Base-by-base conservation (phyloP, 2,329 filamentous ascomycete species). In the Stagonosporopsis tanaceti region DNA sequence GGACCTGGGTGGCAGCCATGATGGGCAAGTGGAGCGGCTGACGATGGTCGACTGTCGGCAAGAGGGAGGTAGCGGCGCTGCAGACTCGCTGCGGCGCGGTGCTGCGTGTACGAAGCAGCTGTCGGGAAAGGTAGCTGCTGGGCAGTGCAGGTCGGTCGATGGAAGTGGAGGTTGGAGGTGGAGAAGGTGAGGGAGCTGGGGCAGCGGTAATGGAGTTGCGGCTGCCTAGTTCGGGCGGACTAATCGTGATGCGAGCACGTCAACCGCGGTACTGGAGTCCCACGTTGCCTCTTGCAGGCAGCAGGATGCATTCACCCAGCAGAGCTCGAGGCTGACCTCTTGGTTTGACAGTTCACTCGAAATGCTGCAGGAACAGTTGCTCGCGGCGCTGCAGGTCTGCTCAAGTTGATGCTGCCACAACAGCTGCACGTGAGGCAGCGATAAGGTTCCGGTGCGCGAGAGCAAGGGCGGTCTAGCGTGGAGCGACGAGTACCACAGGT, bases 1-100 rank as follows among this genome's bases (percentile, higher is more conserved):
- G 77, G 54, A 78, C 72, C 60, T 77, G 76, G 64, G 79, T 72
- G 51, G 78, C 72, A 58, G 78, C 74, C 73, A 79, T 77, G 68
- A 61, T 65, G 61, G 65, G 62, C 61, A 59, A 35, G 41, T 44
- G 44, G 51, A 47, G 39, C 46, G 51, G 47, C 47, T 47, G 50
- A 51, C 37, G 32, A 45, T 27, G 20, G 38, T 47, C 25, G 47
- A 40, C 15, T 17, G 22, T 45, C 25, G 56, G 40, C 27, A 47
- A 42, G 24, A 34, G 37, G 20, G 24, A 17, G 34, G 47, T 38
- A 50, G n/a, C 38, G 57, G 47, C 52, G 57, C 51, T 52, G 52
- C 57, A 59, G 52, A 55, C 57, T 59, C 44, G 57, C 51, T 54
- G 51, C 57, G 46, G 47, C 57, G 57, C 54, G 39, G 38, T 37